Base-by-base conservation (phyloP, 805 yeast species). In the Candida peoriensis region DNA sequence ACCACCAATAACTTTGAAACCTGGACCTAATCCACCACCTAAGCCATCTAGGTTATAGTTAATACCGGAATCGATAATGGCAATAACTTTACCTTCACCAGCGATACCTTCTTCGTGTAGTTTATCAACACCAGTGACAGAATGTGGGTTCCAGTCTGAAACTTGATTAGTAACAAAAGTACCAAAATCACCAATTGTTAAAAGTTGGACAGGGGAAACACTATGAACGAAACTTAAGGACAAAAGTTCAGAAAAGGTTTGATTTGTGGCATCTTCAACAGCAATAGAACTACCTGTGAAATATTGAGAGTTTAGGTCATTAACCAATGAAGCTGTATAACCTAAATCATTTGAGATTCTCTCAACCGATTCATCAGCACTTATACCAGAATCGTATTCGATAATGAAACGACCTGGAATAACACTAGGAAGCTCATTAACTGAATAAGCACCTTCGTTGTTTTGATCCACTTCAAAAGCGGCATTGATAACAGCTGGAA, bases 1-100 rank as follows among this genome's bases (percentile, higher is more conserved):
- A 30, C 48, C 48, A 20, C 43, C 39, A 25, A 35, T 16, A 18
- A 44, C 28, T 17, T 38, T 32, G 34, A 16, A 44, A 15, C 28
- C 31, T 12, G 26, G 19, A 34, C 41, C 41, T 16, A 37, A 26
- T 11, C 41, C 41, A 29, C 41, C 41, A 33, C 41, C 41, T 6
- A 37, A 28, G 3, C 37, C 37, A 8, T 32, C 30, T 24, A 33
- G 37, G 12, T 15, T 29, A 21, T 37, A 37, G 13, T 37, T 34
- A 19, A 37, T 30, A 37, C 41, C 41, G n/a, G 41, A 22, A 27
- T 37, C 41, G 8, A 37, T n/a, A 23, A 37, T 28, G n/a, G 34
- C 41, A 21, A 37, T 24, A 15, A 32, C 33, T 6, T 33, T 20
- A 30, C 37, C 41, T 10, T 19, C 27, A 37, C 41, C 41, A 6